Evolutionary conservation across 768 basidiomycete species (phyloP), one percentile per base, ranked within the genome.

Genomic region (Tylopilus sp.): DNA sequence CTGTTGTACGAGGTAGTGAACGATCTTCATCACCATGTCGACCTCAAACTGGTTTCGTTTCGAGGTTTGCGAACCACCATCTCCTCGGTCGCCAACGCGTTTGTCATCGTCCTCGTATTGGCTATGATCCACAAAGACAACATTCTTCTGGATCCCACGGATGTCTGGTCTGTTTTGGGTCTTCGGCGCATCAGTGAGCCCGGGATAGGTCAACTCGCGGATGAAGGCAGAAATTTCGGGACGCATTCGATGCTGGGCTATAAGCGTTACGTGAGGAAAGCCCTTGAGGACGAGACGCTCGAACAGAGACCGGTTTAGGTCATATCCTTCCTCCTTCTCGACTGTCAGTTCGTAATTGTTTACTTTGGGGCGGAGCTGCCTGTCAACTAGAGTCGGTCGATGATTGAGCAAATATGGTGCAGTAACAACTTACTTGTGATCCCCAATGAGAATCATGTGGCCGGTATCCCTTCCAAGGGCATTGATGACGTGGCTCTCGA

Each of bases 331-430:
- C 1, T 75, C 81, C 53, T 84, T 86, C 62, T 88, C 86, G 4
- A 86, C 78, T 0, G 84, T 86, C 22, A 88, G 66, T 0, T 60
- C 42, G 50, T 86, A 88, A 50, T 81, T 77, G 53, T 82, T 85
- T 52, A 86, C 81, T 65, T 86, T 88, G 0, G 86, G 86, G 2
- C 86, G 82, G 10, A 88, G 71, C 65, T 88, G 86, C 65, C 85
- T 87, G 36, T 42, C 21, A 21, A 31, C 13, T 23, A 48, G 22
- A 12, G 35, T 26, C 3, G 45, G 40, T 46, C 33, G 44, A 1
- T 39, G 31, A 48, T 17, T 23, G 35, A 36, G 33, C 10, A 23
- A 30, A 22, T 40, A 20, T 5, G 12, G 11, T n/a, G n/a, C 7
- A 15, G 22, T 5, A n/a, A 23, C n/a, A 41, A 65, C 79, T 13